Evolutionary conservation across 768 basidiomycete species (phyloP).

Genomic region (Boletus rex-veris): DNA sequence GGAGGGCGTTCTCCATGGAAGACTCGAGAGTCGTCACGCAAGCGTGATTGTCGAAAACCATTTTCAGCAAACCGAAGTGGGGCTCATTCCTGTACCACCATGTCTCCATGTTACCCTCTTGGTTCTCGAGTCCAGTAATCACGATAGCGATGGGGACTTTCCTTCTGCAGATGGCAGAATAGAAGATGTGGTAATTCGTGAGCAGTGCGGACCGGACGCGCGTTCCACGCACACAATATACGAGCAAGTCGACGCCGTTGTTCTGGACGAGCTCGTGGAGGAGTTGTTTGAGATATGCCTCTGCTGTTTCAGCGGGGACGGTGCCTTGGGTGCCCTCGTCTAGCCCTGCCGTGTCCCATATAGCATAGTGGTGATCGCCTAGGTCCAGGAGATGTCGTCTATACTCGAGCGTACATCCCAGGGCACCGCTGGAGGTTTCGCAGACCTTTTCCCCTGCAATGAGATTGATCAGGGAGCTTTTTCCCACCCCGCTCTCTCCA

Average conservation of each 20-base stretch:
- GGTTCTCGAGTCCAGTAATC: constrained; percentile 41
- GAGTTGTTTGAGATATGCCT: constrained; percentile 31
- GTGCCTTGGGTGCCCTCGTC: constrained; percentile 28
- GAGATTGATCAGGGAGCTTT: constrained; percentile 46
- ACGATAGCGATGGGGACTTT: constrained; percentile 39
- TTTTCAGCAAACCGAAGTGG: constrained; percentile 22
- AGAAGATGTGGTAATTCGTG: constrained; percentile 40
- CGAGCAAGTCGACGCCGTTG: constrained; percentile 38
- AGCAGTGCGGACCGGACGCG: constrained; percentile 32
- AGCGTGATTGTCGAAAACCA: constrained; percentile 31
- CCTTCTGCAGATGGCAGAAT: constrained; percentile 38
- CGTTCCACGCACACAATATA: constrained; percentile 41
- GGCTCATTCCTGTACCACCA: constrained; percentile 31
- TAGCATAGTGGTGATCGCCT: constrained; percentile 11
- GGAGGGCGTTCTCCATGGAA: constrained; percentile 4
- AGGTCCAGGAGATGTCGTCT: constrained; percentile 22
- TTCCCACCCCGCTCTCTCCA: constrained; percentile 41
- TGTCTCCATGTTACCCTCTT: constrained; percentile 31
- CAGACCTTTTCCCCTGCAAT: constrained; percentile 28
- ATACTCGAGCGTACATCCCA: constrained; percentile 36
- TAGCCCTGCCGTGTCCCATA: constrained; percentile 37
- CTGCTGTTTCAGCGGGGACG: constrained; percentile 30
- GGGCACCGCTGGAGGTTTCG: constrained; percentile 29
- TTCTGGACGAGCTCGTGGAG: constrained; percentile 34
- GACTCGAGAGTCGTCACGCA: constrained; percentile 32